Base-by-base conservation (phyloP, 2,329 filamentous ascomycete species). In the Paraconiothyrium brasiliense region DNA sequence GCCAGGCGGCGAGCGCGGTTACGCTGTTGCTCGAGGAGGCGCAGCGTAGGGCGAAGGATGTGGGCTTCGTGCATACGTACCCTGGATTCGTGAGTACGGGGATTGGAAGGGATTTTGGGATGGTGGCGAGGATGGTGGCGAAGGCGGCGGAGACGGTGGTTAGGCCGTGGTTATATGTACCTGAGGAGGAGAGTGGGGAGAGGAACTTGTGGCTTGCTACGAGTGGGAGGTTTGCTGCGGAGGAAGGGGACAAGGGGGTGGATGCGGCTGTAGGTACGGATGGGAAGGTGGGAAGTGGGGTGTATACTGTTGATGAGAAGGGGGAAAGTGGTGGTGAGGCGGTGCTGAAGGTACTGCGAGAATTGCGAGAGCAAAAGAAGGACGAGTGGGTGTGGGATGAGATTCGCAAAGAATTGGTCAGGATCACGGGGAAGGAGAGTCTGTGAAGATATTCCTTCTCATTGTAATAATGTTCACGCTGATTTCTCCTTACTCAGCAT, bases 161-260 rank as follows among this genome's bases (percentile, higher is more conserved):
- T 2, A 65, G 63, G 3, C 63, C 63, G 32, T 61, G 72, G 14
- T 43, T 75, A 9, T 60, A 61, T 39, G 68, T 74, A n/a, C 64
- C 67, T 3, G 24, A 64, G 0, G 66, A 61, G 1, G 78, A 80
- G 57, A 69, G 62, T 39, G 79, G 78, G 20, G 76, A 79, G 61
- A 63, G 78, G 6, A 76, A 79, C 63, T 43, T 78, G 27, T 80
- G 71, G 58, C 54, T 76, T 2, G 70, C 69, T 4, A 80, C 78
- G 6, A 79, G 76, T 61, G 74, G 71, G 7, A 67, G 63, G 43
- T 80, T 71, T 63, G 65, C 65, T 13, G 66, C 66, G 9, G 66
- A 71, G 5, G 66, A 71, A 3, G 43, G 74, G 35, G 54, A 55
- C 59, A 59, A 61, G 16, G 54, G 57, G 24, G 22, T 66, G 0